phyloP scores from a whole-genome alignment of 169 alveolate species.

The Cryptosporidium parvum region DNA sequence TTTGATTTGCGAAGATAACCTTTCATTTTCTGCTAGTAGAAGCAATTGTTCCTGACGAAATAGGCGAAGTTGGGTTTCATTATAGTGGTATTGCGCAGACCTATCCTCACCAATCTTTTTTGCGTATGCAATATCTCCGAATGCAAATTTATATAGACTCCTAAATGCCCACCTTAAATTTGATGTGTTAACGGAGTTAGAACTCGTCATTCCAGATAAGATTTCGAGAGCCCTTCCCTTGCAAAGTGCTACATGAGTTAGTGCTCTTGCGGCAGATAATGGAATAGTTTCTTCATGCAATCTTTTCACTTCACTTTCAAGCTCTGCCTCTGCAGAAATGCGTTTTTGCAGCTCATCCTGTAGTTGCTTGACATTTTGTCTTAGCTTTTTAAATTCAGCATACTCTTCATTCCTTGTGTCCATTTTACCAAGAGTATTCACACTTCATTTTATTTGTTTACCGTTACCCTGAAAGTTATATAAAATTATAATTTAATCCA shows the following conservation, averaged over 20 bases:
- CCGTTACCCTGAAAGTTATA: constrained; percentile 36
- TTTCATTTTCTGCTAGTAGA: constrained; percentile 81
- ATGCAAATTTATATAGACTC: constrained; percentile 52
- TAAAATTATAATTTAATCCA: constrained; percentile 25
- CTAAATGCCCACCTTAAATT: constrained; percentile 72
- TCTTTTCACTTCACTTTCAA: constrained; percentile 59
- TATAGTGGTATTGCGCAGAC: constrained; percentile 73
- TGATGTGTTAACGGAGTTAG: constrained; percentile 65
- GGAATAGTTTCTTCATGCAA: constrained; percentile 76
- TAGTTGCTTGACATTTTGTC: constrained; percentile 65
- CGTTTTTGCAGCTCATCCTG: constrained; percentile 75
- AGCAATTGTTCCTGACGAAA: constrained; percentile 82
- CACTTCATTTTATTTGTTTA: background rate
- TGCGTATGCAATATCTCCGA: constrained; percentile 75
- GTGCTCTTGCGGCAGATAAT: constrained; percentile 70
- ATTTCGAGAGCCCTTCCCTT: constrained; percentile 75
- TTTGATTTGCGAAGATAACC: constrained; percentile 79
- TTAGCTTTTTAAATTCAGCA: constrained; percentile 40
- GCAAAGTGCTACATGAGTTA: constrained; percentile 76
- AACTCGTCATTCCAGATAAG: constrained; percentile 67
- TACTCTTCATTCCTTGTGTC: constrained; percentile 68
- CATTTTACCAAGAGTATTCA: constrained; percentile 32
- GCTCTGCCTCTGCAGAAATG: constrained; percentile 60
- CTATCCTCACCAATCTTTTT: constrained; percentile 68
- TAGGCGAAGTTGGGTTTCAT: constrained; percentile 80